Conservation (phyloP, 306 rosid species). For the Macrotyloma uniflorum region DNA sequence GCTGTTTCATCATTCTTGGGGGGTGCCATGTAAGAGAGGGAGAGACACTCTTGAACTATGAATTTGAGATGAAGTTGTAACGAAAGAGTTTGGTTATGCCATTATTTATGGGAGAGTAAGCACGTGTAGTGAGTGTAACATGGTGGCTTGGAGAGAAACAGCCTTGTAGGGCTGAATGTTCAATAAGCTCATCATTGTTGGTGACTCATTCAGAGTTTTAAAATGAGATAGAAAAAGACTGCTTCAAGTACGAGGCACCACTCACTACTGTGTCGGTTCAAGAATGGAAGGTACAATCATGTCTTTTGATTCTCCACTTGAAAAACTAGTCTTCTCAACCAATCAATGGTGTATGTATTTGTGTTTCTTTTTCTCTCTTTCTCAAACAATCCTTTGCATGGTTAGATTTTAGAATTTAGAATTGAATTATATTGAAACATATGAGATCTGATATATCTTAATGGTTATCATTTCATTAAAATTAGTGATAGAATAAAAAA, state of each 20-base stretch:
- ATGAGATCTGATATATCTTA: too few relatives aligned
- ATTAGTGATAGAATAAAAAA: too few relatives aligned
- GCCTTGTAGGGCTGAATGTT: background rate
- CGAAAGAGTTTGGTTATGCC: background rate
- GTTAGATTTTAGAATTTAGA: too few relatives aligned
- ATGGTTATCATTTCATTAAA: too few relatives aligned
- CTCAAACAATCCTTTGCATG: too few relatives aligned
- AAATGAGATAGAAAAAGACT: background rate
- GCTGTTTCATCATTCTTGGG: conserved; percentile 34
- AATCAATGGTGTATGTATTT: background rate
- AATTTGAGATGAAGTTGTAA: background rate
- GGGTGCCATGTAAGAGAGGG: conserved; percentile 46
- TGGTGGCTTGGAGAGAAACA: background rate
- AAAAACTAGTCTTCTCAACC: background rate
- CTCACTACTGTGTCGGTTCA: background rate
- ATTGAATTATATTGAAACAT: too few relatives aligned
- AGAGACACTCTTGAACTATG: background rate
- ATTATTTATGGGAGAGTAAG: background rate
- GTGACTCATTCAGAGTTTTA: background rate
- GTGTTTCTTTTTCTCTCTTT: background rate
- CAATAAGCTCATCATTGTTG: background rate
- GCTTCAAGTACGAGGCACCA: background rate
- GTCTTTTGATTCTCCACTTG: conserved; percentile 8
- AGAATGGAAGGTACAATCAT: conserved; percentile 15
- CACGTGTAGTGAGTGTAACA: background rate